Evolutionary conservation across 2,329 filamentous ascomycete genomes (phyloP).

Genomic region (Niveomyces coronatus): DNA sequence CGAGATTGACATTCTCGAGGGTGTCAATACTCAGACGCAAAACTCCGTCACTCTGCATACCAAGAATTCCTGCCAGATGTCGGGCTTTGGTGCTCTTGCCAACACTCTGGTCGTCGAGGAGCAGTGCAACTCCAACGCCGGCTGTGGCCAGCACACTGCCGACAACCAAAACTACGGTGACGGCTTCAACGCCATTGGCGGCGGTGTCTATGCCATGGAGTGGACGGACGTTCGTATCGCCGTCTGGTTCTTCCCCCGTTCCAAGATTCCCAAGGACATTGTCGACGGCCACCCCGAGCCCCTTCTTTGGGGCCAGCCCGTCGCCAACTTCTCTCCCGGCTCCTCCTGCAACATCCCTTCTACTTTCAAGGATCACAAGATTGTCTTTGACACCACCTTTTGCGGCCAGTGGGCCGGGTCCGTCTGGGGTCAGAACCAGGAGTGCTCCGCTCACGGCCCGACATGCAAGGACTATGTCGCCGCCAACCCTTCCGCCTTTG

Average conservation of each 20-base stretch:
- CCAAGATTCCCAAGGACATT: slow-evolving; percentile 54
- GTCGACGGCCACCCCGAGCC: slow-evolving; percentile 51
- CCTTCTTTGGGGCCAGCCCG: slow-evolving; percentile 55
- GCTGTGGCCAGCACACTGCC: slow-evolving; percentile 47
- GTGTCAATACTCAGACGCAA: slow-evolving; percentile 51
- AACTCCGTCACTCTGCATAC: slow-evolving; percentile 63
- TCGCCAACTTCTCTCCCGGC: slow-evolving; percentile 55
- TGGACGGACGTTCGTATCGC: slow-evolving; percentile 65
- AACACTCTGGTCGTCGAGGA: slow-evolving; percentile 34
- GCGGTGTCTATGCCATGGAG: slow-evolving; percentile 64
- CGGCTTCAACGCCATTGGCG: slow-evolving; percentile 59
- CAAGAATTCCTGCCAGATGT: slow-evolving; percentile 45
- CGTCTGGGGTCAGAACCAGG: slow-evolving; percentile 48
- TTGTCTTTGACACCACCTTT: slow-evolving; percentile 76
- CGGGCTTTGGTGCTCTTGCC: slow-evolving; percentile 34
- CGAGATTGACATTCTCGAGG: slow-evolving; percentile 76
- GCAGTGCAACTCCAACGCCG: slow-evolving; percentile 50
- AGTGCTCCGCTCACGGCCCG: slow-evolving; percentile 48
- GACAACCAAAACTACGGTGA: slow-evolving; percentile 50
- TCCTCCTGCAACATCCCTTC: slow-evolving; percentile 60
- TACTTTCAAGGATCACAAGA: slow-evolving; percentile 61
- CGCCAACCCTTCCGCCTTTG: slow-evolving; percentile 59
- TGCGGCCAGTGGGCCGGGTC: slow-evolving; percentile 80
- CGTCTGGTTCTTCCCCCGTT: slow-evolving; percentile 73
- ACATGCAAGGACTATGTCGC: slow-evolving; percentile 66